Evolutionary conservation across 768 basidiomycete species (phyloP), one percentile per base, ranked within the genome.

Genomic region (Auriscalpium orientale): DNA sequence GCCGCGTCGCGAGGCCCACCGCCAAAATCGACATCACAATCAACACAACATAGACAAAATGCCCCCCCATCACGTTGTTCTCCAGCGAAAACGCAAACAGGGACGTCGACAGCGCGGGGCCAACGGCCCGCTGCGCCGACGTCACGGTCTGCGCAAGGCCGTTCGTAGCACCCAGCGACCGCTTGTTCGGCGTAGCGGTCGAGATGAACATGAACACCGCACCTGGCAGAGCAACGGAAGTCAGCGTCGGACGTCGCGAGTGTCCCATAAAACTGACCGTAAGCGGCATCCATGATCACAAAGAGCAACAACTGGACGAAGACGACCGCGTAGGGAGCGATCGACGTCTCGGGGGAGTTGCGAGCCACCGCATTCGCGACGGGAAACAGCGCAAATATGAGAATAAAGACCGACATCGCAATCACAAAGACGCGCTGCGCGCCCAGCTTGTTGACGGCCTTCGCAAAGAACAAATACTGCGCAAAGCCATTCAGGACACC

Each of bases 401-500:
- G 50, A 10, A 62, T 36, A 40, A 68, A 70, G 51, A 64, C 60
- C 33, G 60, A 43, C 63, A 71, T 67, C 37, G 67, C 40, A 18
- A 43, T 18, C 4, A 80, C 65, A 65, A 83, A 91, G 5, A 84
- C 71, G 13, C 65, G 74, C 68, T 84, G 87, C 48, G 84, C 77
- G n/a, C 89, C 89, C 53, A 76, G 82, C 1, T 73, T 71, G 49
- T 81, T 76, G 55, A 85, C 78, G 21, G 86, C 68, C 50, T 68
- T 68, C 10, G 86, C 79, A 64, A 89, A 91, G 71, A 81, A 81
- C 62, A 84, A 76, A 22, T 86, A 69, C 65, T 88, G 85, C 65
- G 87, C 74, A 18, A 79, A 22, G 8, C 87, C 89, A 59, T 85
- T 86, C 53, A 81, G 64, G 34, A 87, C 62, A 1, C 87, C 89